These are phyloP conservation scores for Colletotrichum costaricense DNA, from an alignment of 2,329 filamentous ascomycete species.

Conservation along the genomic window DNA sequence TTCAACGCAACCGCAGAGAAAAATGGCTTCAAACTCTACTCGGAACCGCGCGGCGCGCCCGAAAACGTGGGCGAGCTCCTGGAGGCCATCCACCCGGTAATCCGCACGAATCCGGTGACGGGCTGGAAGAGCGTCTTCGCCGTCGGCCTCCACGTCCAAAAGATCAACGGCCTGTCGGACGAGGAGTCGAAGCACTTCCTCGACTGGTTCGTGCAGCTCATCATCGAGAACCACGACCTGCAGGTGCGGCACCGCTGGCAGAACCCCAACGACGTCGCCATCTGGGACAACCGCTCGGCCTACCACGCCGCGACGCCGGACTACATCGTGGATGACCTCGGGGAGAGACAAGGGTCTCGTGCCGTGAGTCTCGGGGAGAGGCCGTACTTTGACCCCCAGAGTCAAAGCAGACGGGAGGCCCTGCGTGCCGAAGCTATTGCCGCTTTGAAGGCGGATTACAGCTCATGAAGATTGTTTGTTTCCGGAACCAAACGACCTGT, in stretches of 20 bases:
- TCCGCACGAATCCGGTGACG: constrained; percentile 68
- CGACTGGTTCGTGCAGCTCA: constrained; percentile 61
- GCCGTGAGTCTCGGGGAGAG: constrained; percentile 65
- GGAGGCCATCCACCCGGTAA: constrained; percentile 63
- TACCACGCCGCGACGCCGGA: constrained; percentile 67
- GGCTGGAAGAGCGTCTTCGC: constrained; percentile 68
- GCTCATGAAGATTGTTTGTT: not conserved
- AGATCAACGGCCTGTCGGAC: constrained; percentile 61
- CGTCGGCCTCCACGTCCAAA: constrained; percentile 60
- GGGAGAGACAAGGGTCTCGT: constrained; percentile 60
- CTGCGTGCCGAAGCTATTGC: constrained; percentile 22
- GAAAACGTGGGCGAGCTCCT: constrained; percentile 61
- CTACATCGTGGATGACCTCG: constrained; percentile 56
- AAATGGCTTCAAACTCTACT: constrained; percentile 59
- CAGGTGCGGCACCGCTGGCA: constrained; percentile 61
- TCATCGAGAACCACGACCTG: constrained; percentile 67
- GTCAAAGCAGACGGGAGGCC: constrained; percentile 41
- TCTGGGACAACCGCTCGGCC: constrained; percentile 69
- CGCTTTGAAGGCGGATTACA: not conserved
- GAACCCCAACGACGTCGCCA: constrained; percentile 60
- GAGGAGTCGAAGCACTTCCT: constrained; percentile 61
- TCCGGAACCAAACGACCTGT: not conserved
- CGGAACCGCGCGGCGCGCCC: constrained; percentile 58
- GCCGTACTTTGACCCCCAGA: constrained; percentile 63
- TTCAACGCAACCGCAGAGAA: constrained; percentile 60